phyloP scores from a whole-genome alignment of 2,329 filamentous ascomycete species.

The Dothideomycetes sp. region DNA sequence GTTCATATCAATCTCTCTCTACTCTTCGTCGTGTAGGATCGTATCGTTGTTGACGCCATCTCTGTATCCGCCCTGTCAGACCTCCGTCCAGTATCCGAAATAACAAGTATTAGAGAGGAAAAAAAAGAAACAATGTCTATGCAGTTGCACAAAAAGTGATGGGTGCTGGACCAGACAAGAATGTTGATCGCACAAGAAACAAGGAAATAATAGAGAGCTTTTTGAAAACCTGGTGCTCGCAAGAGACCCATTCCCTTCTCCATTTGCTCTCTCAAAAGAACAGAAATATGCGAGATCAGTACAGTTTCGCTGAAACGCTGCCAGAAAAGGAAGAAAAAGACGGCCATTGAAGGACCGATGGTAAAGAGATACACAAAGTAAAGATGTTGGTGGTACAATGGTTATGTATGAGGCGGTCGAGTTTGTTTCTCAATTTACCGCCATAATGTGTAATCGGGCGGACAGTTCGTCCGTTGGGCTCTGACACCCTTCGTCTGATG shows the following conservation, averaged over 20 bases:
- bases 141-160: background rate
- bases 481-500: constrained; percentile 14
- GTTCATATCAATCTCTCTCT: too few species aligned
- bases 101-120: background rate
- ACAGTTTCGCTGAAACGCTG: constrained; percentile 7
- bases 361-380: constrained; percentile 1
- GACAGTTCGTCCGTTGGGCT: constrained; percentile 18
- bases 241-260: background rate
- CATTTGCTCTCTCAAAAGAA: background rate
- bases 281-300: background rate
- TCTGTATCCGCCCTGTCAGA: too few species aligned
- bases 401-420: background rate
- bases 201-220: too few species aligned
- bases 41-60: too few species aligned
- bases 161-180: background rate
- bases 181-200: too few species aligned
- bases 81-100: background rate
- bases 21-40: too few species aligned
- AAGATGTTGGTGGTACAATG: constrained; percentile 13
- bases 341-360: constrained; percentile 9
- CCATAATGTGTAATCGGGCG: constrained; percentile 20
- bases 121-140: background rate
- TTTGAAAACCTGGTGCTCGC: background rate
- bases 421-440: constrained; percentile 13
- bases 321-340: background rate